Percentiles rank a stretch among this genome's conserved stretches.
phyloP scores from a whole-genome alignment of 169 alveolate genomes.

The Cryptosporidium meleagridis region DNA sequence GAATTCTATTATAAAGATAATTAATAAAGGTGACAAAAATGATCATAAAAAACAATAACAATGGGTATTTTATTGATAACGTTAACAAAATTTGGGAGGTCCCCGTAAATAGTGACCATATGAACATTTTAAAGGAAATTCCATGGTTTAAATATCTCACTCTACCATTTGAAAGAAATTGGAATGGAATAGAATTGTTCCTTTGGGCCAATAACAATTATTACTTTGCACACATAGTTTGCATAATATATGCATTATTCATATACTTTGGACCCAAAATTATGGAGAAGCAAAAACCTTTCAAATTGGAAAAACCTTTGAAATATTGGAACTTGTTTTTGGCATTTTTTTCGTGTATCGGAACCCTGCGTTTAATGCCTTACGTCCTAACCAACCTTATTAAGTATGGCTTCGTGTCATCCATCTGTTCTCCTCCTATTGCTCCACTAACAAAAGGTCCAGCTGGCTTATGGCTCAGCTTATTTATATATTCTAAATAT shows the following conservation, averaged over 20 bases:
- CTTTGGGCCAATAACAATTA: conserved; percentile 74
- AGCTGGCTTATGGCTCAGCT: conserved; percentile 82
- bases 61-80: conserved; percentile 37
- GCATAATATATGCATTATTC: conserved; percentile 77
- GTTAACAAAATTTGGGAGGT: conserved; percentile 53
- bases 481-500: conserved; percentile 85
- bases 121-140: conserved; percentile 70
- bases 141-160: conserved; percentile 21
- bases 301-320: conserved; percentile 76
- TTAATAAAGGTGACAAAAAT: neutral
- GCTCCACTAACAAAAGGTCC: conserved; percentile 83
- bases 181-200: conserved; percentile 72
- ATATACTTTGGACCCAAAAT: conserved; percentile 79
- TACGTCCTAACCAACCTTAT: conserved; percentile 71
- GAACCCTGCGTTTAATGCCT: conserved; percentile 78
- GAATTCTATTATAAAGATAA: neutral
- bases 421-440: conserved; percentile 82
- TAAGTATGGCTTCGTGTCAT: conserved; percentile 79
- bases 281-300: conserved; percentile 80
- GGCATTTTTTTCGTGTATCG: conserved; percentile 81
- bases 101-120: conserved; percentile 59
- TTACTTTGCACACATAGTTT: conserved; percentile 76
- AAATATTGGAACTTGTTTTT: conserved; percentile 83
- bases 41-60: conserved; percentile 70
- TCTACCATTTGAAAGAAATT: conserved; percentile 72